Conservation (phyloP, 768 basidiomycete genomes). For the Tulasnella sp. region DNA sequence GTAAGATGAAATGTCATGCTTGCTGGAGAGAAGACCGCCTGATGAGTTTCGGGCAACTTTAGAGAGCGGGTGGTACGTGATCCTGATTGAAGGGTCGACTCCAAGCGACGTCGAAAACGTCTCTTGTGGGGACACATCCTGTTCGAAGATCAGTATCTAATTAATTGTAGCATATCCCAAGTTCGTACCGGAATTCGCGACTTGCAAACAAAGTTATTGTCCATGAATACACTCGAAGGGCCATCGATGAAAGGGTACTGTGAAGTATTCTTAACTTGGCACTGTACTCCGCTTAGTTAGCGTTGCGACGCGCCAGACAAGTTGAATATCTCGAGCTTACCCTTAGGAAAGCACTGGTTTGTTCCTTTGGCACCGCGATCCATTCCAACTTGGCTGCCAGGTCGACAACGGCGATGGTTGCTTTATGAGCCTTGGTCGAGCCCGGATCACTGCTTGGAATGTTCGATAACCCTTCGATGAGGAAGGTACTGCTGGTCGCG, state of each 20-base stretch:
- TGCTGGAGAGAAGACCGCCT: slow-evolving; percentile 33
- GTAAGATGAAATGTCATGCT: too few species aligned
- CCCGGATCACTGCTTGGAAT: slow-evolving; percentile 34
- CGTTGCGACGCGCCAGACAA: too few species aligned
- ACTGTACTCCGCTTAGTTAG: slow-evolving; percentile 6
- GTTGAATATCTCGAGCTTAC: not conserved
- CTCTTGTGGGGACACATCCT: slow-evolving; percentile 35
- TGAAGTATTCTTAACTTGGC: slow-evolving; percentile 36
- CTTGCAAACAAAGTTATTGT: slow-evolving; percentile 38
- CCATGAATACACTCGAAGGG: slow-evolving; percentile 36
- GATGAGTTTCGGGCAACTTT: slow-evolving; percentile 21
- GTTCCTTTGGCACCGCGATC: slow-evolving; percentile 37
- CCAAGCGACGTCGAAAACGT: slow-evolving; percentile 37
- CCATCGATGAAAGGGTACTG: slow-evolving; percentile 33
- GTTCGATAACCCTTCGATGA: slow-evolving; percentile 35
- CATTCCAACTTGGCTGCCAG: slow-evolving; percentile 36
- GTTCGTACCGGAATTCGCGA: slow-evolving; percentile 34
- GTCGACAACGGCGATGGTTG: slow-evolving; percentile 36
- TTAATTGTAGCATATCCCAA: not conserved
- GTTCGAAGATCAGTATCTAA: not conserved
- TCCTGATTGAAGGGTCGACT: slow-evolving; percentile 36
- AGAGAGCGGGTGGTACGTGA: slow-evolving; percentile 35
- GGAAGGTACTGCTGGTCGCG: slow-evolving; percentile 34
- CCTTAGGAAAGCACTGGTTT: slow-evolving; percentile 34
- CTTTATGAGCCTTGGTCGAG: slow-evolving; percentile 31